Conservation (phyloP, 2,329 filamentous ascomycete species). For the Claviceps monticola region DNA sequence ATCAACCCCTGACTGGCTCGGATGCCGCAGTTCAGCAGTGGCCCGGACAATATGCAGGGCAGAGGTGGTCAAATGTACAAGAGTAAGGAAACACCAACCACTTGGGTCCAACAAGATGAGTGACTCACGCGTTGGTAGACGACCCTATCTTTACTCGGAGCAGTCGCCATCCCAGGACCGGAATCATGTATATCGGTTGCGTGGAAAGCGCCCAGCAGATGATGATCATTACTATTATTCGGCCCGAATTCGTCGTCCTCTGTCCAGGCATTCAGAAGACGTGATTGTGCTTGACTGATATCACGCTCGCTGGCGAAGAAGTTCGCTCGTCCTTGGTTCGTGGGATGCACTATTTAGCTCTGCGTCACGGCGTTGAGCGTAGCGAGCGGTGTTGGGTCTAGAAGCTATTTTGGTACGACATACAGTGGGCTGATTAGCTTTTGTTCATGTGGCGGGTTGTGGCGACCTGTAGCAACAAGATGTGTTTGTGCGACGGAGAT, state of each 20-base stretch:
- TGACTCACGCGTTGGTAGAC: conserved; percentile 1
- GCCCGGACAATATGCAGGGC: neutral
- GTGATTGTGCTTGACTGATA: conserved; percentile 20
- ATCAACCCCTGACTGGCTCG: neutral
- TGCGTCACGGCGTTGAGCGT: conserved; percentile 1
- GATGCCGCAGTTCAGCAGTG: neutral
- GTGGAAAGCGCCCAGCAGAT: conserved; percentile 3
- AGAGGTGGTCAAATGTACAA: neutral
- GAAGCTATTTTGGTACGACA: conserved; percentile 1
- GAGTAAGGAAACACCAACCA: conserved; percentile 1
- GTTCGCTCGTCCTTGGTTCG: neutral
- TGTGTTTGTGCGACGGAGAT: conserved; percentile 1
- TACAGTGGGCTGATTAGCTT: neutral
- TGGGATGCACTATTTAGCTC: neutral
- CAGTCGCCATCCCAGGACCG: neutral
- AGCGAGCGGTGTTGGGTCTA: conserved; percentile 6
- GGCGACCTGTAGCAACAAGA: neutral
- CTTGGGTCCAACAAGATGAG: neutral
- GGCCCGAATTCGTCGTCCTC: conserved; percentile 2
- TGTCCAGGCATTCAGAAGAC: conserved; percentile 13
- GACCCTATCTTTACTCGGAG: neutral
- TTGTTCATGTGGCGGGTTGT: neutral
- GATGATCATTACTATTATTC: conserved; percentile 4
- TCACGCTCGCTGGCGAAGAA: neutral
- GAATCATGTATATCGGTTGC: neutral